Percentiles rank a stretch among this genome's conserved stretches.
These are phyloP conservation scores for Rhodotorula babjevae DNA, from an alignment of 768 basidiomycete genomes.

Conservation along the genomic window DNA sequence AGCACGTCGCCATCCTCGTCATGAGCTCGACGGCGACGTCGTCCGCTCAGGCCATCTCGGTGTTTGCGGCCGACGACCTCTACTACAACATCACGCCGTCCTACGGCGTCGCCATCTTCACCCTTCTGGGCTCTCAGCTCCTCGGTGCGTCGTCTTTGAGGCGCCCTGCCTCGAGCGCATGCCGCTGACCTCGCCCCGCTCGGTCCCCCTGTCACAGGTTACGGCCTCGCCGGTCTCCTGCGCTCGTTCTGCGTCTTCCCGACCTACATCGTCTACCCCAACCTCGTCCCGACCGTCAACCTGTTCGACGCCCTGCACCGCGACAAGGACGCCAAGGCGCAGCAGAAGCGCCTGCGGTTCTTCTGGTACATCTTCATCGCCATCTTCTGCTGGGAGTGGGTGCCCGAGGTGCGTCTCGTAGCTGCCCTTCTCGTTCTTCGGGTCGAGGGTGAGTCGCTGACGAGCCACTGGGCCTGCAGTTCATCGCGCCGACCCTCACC, in stretches of 20 bases:
- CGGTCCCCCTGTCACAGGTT: background rate
- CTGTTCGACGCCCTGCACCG: slow-evolving; percentile 46
- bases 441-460: background rate
- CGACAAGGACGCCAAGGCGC: slow-evolving; percentile 40
- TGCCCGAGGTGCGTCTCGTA: slow-evolving; percentile 5
- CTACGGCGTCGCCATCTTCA: slow-evolving; percentile 46
- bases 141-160: background rate
- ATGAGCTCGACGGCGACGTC: slow-evolving; percentile 31
- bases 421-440: background rate
- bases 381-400: slow-evolving; percentile 41
- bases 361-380: slow-evolving; percentile 46
- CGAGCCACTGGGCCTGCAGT: slow-evolving; percentile 3
- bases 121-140: slow-evolving; percentile 36
- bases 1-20: slow-evolving; percentile 37
- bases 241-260: slow-evolving; percentile 42
- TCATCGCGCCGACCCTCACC: slow-evolving; percentile 40
- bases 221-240: slow-evolving; percentile 43
- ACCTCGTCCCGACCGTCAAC: slow-evolving; percentile 29
- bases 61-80: slow-evolving; percentile 33
- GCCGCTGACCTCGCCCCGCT: too few species aligned
- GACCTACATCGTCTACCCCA: slow-evolving; percentile 38
- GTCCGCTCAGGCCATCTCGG: slow-evolving; percentile 30
- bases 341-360: slow-evolving; percentile 43
- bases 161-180: too few species aligned
- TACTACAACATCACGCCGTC: slow-evolving; percentile 41